Percentiles rank a stretch among this genome's conserved stretches.
Evolutionary conservation across 2,329 filamentous ascomycete species (phyloP).

Genomic region (Elsinoe perseae): DNA sequence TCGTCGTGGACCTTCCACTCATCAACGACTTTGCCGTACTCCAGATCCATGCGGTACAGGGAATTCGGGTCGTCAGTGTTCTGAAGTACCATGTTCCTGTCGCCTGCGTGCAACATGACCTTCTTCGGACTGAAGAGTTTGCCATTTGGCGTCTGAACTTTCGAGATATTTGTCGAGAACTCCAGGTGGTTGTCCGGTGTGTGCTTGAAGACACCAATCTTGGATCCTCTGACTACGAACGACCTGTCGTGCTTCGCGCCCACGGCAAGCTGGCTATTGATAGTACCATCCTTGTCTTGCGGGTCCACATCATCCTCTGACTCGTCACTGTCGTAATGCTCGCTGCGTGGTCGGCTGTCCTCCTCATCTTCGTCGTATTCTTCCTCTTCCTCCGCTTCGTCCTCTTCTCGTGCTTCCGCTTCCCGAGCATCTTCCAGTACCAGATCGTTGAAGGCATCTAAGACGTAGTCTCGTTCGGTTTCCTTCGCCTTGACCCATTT

Average conservation of each 20-base stretch:
- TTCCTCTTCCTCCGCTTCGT: constrained; percentile 47
- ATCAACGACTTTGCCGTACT: constrained; percentile 95
- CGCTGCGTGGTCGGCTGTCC: constrained; percentile 59
- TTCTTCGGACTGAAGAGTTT: constrained; percentile 89
- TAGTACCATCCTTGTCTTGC: constrained; percentile 64
- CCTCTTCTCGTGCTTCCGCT: constrained; percentile 47
- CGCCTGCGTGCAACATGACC: constrained; percentile 90
- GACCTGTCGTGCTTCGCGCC: constrained; percentile 96
- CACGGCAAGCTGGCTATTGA: constrained; percentile 90
- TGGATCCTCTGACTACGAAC: constrained; percentile 92
- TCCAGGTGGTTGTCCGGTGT: constrained; percentile 85
- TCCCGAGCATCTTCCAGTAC: constrained; percentile 72
- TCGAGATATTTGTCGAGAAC: constrained; percentile 95
- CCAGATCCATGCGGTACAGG: constrained; percentile 93
- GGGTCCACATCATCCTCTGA: constrained; percentile 69
- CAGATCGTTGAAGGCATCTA: constrained; percentile 91
- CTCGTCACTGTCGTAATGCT: constrained; percentile 67
- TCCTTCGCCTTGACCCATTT: constrained; percentile 95
- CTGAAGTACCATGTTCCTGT: constrained; percentile 82
- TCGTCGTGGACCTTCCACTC: constrained; percentile 99
- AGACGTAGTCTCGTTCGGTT: constrained; percentile 84
- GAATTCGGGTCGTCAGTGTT: constrained; percentile 77
- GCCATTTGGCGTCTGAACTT: constrained; percentile 81
- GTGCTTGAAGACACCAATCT: constrained; percentile 98
- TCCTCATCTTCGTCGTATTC: constrained; percentile 56